These are phyloP conservation scores for Phytophthora fragariae DNA, from an alignment of 352 stramenopile species.

Conservation along the genomic window DNA sequence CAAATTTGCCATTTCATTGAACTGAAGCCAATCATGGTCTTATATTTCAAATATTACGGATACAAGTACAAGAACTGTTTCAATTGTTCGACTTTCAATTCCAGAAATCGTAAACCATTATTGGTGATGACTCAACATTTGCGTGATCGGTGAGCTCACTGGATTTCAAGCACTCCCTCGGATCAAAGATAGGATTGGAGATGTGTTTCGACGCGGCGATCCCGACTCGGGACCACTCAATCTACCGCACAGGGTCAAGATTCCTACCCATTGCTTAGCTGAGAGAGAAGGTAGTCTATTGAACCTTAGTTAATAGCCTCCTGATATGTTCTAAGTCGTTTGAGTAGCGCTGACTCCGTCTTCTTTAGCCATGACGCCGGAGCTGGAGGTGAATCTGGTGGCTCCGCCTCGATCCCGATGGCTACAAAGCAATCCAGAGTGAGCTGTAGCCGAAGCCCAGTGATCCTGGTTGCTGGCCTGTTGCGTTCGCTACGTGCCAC, in stretches of 20 bases:
- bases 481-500: not conserved
- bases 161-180: not conserved
- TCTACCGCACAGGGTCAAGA: not conserved
- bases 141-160: not conserved
- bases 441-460: no score
- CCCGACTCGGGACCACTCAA: no score
- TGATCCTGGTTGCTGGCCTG: not conserved
- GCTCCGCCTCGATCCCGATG: not conserved
- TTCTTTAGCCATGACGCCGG: not conserved
- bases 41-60: no score
- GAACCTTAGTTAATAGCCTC: conserved; percentile 2
- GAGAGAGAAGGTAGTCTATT: no score
- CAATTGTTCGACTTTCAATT: no score
- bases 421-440: not conserved
- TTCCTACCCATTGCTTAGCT: not conserved
- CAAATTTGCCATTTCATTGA: no score
- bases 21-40: no score
- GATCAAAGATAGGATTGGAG: not conserved
- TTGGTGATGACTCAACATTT: no score
- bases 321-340: not conserved
- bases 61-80: no score
- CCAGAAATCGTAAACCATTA: no score
- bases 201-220: not conserved
- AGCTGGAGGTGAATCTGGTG: not conserved
- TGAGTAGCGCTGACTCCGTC: not conserved